Evolutionary conservation across 371 early-diverging fungal species (phyloP).

Genomic region (Zychaea mexicana): DNA sequence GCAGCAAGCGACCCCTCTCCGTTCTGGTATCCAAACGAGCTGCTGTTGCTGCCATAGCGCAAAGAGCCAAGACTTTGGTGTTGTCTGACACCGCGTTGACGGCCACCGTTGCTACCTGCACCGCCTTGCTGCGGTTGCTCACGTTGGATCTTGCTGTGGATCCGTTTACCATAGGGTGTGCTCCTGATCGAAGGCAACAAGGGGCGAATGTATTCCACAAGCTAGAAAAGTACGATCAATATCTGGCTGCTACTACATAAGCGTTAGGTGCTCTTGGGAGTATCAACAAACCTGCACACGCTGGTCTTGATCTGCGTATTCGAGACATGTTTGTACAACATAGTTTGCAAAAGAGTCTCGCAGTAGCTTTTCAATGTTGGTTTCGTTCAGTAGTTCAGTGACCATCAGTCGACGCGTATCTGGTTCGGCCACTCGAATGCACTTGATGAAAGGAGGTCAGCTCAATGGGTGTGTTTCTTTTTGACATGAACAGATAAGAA

Average conservation of each 20-base stretch:
- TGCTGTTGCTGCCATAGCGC: not conserved
- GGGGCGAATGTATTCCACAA: conserved; percentile 80
- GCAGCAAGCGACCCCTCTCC: conserved; percentile 8
- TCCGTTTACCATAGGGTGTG: conserved; percentile 90
- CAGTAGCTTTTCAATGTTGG: conserved; percentile 72
- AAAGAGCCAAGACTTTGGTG: conserved; percentile 16
- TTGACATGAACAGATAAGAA: not conserved
- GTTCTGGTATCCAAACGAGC: conserved; percentile 1
- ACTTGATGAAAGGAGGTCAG: conserved; percentile 34
- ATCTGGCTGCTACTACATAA: not conserved
- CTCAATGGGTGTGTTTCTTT: not conserved
- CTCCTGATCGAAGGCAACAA: conserved; percentile 78
- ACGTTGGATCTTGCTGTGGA: conserved; percentile 76
- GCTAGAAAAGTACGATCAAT: conserved; percentile 25
- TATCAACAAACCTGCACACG: conserved; percentile 54
- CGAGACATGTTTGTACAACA: conserved; percentile 90
- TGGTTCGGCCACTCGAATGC: conserved; percentile 80
- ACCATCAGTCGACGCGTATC: conserved; percentile 71
- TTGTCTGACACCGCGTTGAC: conserved; percentile 9
- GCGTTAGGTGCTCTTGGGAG: not conserved
- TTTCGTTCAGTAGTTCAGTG: conserved; percentile 70
- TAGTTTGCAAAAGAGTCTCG: conserved; percentile 92
- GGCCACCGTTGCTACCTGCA: no score
- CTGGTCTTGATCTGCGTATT: conserved; percentile 82
- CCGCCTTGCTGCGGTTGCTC: conserved; percentile 35